A percentile compares a stretch with the other conserved stretches of the same genome.
Conservation (phyloP, 2,329 filamentous ascomycete species). For the Capronia americana region DNA sequence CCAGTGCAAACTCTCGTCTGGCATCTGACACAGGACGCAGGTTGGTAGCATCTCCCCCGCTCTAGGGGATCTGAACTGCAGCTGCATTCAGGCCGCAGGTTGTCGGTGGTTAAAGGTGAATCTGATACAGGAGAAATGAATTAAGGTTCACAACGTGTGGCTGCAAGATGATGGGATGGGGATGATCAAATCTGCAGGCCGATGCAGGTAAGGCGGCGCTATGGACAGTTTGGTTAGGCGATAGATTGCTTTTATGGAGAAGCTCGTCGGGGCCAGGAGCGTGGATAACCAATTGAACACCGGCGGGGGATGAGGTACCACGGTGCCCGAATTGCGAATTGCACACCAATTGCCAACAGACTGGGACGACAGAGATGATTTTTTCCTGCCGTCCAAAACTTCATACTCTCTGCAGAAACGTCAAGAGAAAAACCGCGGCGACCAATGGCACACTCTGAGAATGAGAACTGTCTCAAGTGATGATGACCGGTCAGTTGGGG, state of each 20-base stretch:
- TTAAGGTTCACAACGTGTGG: constrained; percentile 18
- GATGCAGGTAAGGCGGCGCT: constrained; percentile 17
- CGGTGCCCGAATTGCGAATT: not conserved
- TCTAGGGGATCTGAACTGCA: not conserved
- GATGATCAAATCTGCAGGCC: constrained; percentile 27
- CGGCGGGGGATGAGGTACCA: not conserved
- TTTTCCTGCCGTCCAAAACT: not conserved
- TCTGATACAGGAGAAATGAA: constrained; percentile 24
- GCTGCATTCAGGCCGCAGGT: constrained; percentile 5
- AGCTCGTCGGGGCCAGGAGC: constrained; percentile 8
- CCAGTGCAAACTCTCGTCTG: constrained; percentile 1
- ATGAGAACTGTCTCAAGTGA: not conserved
- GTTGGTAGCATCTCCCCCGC: not conserved
- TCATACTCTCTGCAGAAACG: not conserved
- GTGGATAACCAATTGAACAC: constrained; percentile 15
- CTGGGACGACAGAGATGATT: not conserved
- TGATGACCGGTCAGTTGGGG: not conserved
- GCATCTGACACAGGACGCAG: constrained; percentile 6
- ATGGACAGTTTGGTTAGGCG: constrained; percentile 20
- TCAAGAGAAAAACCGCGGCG: not conserved
- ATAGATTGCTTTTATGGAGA: constrained; percentile 26
- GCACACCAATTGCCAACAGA: not conserved
- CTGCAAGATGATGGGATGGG: constrained; percentile 19
- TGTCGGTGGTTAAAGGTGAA: not conserved
- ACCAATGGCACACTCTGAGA: not conserved